Conservation (phyloP, 176 grass and related monocot species). For the Hordeum marinum region DNA sequence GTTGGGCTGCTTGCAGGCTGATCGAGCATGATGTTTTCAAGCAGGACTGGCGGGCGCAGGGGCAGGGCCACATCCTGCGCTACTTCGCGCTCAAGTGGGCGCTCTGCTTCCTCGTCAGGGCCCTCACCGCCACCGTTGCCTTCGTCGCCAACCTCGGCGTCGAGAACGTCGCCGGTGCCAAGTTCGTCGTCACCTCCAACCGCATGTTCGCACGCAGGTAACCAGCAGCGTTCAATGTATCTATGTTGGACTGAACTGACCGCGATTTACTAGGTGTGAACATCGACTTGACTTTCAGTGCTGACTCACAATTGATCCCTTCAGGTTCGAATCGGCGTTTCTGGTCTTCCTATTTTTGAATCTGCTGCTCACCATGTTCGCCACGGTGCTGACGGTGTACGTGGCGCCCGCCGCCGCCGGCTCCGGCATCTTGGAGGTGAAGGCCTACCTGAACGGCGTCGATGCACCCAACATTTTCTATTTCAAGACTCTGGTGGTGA, state of each 20-base stretch:
- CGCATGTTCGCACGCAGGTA: slow-evolving; percentile 73
- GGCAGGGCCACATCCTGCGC: slow-evolving; percentile 47
- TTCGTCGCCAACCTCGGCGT: slow-evolving; percentile 83
- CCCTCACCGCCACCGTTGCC: slow-evolving; percentile 42
- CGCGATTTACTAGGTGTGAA: not conserved
- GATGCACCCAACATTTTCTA: slow-evolving; percentile 89
- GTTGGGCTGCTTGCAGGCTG: slow-evolving; percentile 68
- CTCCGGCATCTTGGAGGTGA: slow-evolving; percentile 89
- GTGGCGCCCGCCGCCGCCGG: slow-evolving; percentile 84
- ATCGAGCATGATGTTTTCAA: slow-evolving; percentile 91
- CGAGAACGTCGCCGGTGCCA: slow-evolving; percentile 88
- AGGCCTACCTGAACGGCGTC: slow-evolving; percentile 85
- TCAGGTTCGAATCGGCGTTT: slow-evolving; percentile 60
- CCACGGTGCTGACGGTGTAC: slow-evolving; percentile 61
- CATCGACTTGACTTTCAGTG: not conserved
- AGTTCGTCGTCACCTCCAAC: slow-evolving; percentile 83
- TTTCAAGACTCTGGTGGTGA: slow-evolving; percentile 71
- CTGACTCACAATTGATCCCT: slow-evolving; percentile 4
- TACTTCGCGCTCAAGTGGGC: slow-evolving; percentile 87
- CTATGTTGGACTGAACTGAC: not conserved
- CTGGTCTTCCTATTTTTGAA: slow-evolving; percentile 66
- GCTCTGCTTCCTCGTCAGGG: slow-evolving; percentile 75
- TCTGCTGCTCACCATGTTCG: slow-evolving; percentile 66
- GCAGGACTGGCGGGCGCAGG: slow-evolving; percentile 79
- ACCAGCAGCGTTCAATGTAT: not conserved